Conservation (phyloP, 306 rosid species). For the Echinosophora koreensis region DNA sequence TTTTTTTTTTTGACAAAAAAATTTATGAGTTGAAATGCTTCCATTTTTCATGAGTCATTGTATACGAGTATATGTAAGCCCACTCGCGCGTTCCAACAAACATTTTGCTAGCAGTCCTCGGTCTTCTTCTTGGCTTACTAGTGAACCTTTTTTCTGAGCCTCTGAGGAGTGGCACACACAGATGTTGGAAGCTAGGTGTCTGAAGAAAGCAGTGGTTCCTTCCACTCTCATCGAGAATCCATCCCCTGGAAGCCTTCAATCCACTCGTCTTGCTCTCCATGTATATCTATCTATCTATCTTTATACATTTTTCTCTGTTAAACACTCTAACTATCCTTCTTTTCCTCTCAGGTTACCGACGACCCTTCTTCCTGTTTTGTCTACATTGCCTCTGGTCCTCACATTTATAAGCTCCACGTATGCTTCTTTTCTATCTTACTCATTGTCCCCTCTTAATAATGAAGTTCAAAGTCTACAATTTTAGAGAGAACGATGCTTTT, state of each 20-base stretch:
- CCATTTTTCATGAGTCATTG: no score
- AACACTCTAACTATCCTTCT: neutral
- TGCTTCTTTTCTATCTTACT: neutral
- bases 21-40: no score
- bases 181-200: conserved; percentile 71
- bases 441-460: neutral
- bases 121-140: no score
- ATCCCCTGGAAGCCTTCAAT: conserved; percentile 84
- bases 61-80: no score
- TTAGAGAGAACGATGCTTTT: neutral
- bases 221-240: conserved; percentile 67
- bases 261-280: conserved; percentile 90
- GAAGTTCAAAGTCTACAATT: neutral
- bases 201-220: conserved; percentile 79
- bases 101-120: no score
- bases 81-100: no score
- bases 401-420: conserved; percentile 77
- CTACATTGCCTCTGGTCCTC: conserved; percentile 84
- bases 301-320: neutral
- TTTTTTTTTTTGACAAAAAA: no score
- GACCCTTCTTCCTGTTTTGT: conserved; percentile 60
- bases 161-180: neutral
- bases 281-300: conserved; percentile 38
- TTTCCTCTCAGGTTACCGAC: conserved; percentile 52
- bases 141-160: no score